A percentile compares a stretch with the other conserved stretches of the same genome.
These are phyloP conservation scores for Botrytis byssoidea DNA, from an alignment of 2,329 filamentous ascomycete species.

Conservation along the genomic window DNA sequence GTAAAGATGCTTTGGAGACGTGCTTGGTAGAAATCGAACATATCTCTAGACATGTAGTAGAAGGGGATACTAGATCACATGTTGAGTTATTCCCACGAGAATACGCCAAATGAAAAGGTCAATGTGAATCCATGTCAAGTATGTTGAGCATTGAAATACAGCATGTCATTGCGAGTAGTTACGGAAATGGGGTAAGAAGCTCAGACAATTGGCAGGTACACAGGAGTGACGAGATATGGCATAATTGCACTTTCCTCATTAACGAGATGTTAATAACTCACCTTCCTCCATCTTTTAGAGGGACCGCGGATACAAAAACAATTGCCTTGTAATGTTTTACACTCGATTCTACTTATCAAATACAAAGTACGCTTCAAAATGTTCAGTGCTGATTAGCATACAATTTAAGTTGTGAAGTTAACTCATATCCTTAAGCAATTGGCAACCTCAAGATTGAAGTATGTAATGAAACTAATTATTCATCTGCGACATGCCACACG, in stretches of 20 bases:
- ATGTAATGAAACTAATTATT: accelerated
- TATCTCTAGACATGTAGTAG: background rate
- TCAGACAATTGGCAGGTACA: background rate
- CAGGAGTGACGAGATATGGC: background rate
- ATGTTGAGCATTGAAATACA: no score
- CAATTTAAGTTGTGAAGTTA: accelerated
- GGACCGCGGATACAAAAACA: background rate
- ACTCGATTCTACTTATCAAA: background rate
- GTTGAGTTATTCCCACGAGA: accelerated
- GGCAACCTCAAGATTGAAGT: no score
- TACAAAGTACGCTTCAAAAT: background rate
- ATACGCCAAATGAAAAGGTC: background rate
- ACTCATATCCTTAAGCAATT: no score
- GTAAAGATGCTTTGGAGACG: accelerated
- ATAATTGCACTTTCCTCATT: background rate
- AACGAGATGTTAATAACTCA: background rate
- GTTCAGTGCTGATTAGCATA: background rate
- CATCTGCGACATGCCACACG: background rate
- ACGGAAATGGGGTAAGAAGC: background rate
- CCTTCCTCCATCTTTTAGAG: background rate
- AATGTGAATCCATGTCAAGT: background rate
- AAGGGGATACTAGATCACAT: background rate
- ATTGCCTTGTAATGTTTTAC: background rate
- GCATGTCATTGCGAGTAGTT: background rate
- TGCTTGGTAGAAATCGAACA: background rate